Conservation (phyloP, 139 green algal species). For the Eudorina sp. region DNA sequence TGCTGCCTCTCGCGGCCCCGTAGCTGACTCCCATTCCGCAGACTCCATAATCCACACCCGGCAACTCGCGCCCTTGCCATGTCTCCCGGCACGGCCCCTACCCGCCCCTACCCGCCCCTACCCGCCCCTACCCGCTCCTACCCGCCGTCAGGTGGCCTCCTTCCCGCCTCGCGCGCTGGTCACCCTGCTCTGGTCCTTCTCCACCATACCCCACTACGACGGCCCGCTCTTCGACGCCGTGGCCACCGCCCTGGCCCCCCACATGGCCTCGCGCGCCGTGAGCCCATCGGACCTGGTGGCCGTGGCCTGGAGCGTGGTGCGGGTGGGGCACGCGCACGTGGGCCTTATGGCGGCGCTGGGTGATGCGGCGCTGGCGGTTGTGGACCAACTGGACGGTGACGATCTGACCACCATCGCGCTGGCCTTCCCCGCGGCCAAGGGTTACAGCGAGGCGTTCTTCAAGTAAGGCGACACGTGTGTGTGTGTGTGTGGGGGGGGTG, state of each 20-base stretch:
- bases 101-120: too few relatives aligned
- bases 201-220: slow-evolving; percentile 30
- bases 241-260: neutral
- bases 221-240: slow-evolving; percentile 19
- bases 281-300: slow-evolving; percentile 9
- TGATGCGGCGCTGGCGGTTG: neutral
- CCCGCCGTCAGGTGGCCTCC: too few relatives aligned
- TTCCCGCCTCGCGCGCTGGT: slow-evolving; percentile 31
- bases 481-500: too few relatives aligned
- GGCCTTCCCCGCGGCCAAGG: slow-evolving; percentile 35
- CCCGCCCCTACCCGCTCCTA: too few relatives aligned
- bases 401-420: slow-evolving; percentile 44
- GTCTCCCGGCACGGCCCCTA: too few relatives aligned
- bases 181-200: slow-evolving; percentile 49
- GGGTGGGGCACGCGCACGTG: neutral
- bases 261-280: neutral
- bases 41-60: too few relatives aligned
- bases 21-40: too few relatives aligned
- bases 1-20: too few relatives aligned
- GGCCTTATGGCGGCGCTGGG: slow-evolving; percentile 15
- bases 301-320: neutral
- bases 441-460: slow-evolving; percentile 42
- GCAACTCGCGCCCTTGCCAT: too few relatives aligned
- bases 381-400: slow-evolving; percentile 11
- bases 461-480: neutral